Conservation (phyloP, 805 yeast species). For the Danielozyma ontarioensis region DNA sequence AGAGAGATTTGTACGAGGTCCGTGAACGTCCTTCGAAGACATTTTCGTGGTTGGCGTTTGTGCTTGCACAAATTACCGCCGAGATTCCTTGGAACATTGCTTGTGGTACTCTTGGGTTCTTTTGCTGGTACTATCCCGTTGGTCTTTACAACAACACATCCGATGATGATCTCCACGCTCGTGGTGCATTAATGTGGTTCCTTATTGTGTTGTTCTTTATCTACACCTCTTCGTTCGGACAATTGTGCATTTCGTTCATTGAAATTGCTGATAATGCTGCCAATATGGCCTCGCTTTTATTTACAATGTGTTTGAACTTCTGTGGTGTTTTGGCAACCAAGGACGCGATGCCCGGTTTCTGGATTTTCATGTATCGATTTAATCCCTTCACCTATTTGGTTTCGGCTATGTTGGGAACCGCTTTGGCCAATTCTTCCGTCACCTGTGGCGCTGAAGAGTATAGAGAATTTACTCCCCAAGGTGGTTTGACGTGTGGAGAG, state of each 20-base stretch:
- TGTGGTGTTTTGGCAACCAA: slow-evolving; percentile 21
- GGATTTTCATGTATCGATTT: slow-evolving; percentile 26
- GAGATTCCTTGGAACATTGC: slow-evolving; percentile 63
- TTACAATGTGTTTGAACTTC: slow-evolving; percentile 22
- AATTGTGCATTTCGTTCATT: slow-evolving; percentile 16
- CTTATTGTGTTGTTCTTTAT: slow-evolving; percentile 12
- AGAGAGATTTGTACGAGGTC: slow-evolving; percentile 64
- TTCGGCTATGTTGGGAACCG: slow-evolving; percentile 7
- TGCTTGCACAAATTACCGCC: slow-evolving; percentile 55
- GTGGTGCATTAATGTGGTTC: slow-evolving; percentile 38
- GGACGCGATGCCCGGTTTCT: slow-evolving; percentile 43
- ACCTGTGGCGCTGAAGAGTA: slow-evolving; percentile 13
- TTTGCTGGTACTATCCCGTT: slow-evolving; percentile 13
- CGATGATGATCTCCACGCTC: slow-evolving; percentile 11
- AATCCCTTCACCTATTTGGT: slow-evolving; percentile 23
- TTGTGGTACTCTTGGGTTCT: slow-evolving; percentile 34
- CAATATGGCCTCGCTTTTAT: slow-evolving; percentile 17
- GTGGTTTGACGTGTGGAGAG: slow-evolving; percentile 17
- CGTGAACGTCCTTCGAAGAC: slow-evolving; percentile 73
- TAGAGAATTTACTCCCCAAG: slow-evolving; percentile 11
- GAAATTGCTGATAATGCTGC: slow-evolving; percentile 21
- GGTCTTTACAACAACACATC: slow-evolving; percentile 2
- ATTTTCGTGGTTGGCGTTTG: slow-evolving; percentile 60
- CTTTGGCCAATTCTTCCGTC: slow-evolving; percentile 14
- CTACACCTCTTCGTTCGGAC: slow-evolving; percentile 18